These are phyloP conservation scores for Aspergillus avenaceus DNA, from an alignment of 495 filamentous ascomycete genomes.

Conservation along the genomic window DNA sequence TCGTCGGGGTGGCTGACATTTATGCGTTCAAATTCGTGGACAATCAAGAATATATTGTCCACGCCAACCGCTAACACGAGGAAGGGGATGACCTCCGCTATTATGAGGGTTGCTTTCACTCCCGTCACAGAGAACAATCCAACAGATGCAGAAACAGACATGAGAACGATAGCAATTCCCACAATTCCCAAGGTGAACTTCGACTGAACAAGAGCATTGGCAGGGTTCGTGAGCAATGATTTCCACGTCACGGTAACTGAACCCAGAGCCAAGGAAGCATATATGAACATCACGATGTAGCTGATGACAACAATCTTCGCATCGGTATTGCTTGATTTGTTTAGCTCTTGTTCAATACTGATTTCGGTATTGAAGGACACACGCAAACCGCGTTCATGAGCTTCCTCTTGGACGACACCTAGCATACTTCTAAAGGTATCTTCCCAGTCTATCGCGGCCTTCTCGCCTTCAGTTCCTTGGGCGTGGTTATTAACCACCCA, in stretches of 20 bases:
- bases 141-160: conserved; percentile 94
- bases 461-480: conserved; percentile 64
- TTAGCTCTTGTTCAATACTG: conserved; percentile 85
- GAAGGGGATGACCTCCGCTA: conserved; percentile 97
- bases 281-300: conserved; percentile 98
- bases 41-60: conserved; percentile 98
- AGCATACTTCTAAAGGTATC: conserved; percentile 66
- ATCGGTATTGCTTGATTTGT: conserved; percentile 96
- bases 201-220: conserved; percentile 81
- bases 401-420: conserved; percentile 72
- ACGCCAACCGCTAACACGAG: conserved; percentile 94
- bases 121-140: conserved; percentile 86
- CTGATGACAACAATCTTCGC: conserved; percentile 96
- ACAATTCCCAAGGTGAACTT: conserved; percentile 92
- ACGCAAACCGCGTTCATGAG: conserved; percentile 68
- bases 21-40: conserved; percentile 94
- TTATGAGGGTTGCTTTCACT: conserved; percentile 92
- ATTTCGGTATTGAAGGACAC: conserved; percentile 93
- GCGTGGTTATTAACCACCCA: conserved; percentile 94
- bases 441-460: conserved; percentile 85
- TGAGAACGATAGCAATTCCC: conserved; percentile 90
- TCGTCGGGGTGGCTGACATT: conserved; percentile 87
- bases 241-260: conserved; percentile 74
- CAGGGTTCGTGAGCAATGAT: conserved; percentile 73
- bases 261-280: conserved; percentile 86